Percentiles rank a stretch among this genome's conserved stretches.
Evolutionary conservation across 2,329 filamentous ascomycete species (phyloP).

Genomic region (Neocucurbitaria cava): DNA sequence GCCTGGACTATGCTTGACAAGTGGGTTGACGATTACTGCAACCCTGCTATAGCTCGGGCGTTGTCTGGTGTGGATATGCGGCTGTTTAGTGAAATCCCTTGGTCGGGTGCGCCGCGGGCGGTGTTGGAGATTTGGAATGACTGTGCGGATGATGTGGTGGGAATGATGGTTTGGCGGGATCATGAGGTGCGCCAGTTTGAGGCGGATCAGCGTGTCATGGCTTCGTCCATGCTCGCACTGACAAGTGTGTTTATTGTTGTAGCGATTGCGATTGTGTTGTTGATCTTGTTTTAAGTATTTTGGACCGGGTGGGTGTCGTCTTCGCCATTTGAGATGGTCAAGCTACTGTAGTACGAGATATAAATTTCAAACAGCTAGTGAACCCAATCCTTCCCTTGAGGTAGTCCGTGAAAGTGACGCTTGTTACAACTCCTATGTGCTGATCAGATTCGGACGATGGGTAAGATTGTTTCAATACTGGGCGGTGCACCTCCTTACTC

Average conservation of each 20-base stretch:
- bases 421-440: no score
- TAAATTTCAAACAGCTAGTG: no score
- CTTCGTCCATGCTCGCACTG: neutral
- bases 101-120: neutral
- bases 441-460: no score
- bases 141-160: constrained; percentile 1
- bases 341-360: no score
- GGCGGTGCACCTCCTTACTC: no score
- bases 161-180: constrained; percentile 8
- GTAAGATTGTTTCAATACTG: no score
- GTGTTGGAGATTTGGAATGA: constrained; percentile 4
- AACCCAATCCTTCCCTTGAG: no score
- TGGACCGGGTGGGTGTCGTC: no score
- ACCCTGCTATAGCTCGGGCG: neutral
- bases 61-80: neutral
- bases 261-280: neutral
- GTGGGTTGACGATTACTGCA: neutral
- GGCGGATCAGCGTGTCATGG: neutral
- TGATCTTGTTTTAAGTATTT: no score
- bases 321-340: no score
- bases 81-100: neutral
- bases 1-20: constrained; percentile 6
- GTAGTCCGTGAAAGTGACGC: no score
- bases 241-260: neutral
- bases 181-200: neutral